These are phyloP conservation scores for Dendrobium chrysotoxum DNA, from an alignment of 106 monocot species.

Conservation along the genomic window DNA sequence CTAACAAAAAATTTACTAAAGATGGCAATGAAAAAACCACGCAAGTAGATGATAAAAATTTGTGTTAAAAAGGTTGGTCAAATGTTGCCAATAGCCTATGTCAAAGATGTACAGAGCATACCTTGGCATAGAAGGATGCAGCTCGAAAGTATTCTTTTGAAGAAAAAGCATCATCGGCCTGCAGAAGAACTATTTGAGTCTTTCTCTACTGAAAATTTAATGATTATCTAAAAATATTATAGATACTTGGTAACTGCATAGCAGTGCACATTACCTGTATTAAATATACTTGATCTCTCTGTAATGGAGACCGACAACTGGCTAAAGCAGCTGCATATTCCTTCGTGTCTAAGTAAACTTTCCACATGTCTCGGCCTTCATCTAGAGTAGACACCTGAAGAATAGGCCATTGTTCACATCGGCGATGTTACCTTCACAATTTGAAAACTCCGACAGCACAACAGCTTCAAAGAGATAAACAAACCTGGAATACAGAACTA, in stretches of 20 bases:
- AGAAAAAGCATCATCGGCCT: slow-evolving; percentile 92
- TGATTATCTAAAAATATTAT: not conserved
- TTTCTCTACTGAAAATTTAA: not conserved
- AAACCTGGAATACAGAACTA: slow-evolving; percentile 93
- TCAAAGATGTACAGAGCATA: slow-evolving; percentile 12
- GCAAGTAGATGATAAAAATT: not conserved
- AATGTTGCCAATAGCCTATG: not conserved
- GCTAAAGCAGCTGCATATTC: slow-evolving; percentile 86
- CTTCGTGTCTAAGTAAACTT: slow-evolving; percentile 77
- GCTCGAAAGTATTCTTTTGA: slow-evolving; percentile 86
- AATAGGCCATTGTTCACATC: slow-evolving; percentile 5
- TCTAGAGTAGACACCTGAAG: slow-evolving; percentile 79
- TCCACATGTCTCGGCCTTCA: slow-evolving; percentile 98
- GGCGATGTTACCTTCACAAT: not conserved
- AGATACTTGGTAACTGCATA: not conserved
- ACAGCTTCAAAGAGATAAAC: slow-evolving; percentile 2
- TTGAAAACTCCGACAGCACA: not conserved
- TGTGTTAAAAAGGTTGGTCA: not conserved
- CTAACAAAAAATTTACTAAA: not conserved
- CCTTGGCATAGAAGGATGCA: slow-evolving; percentile 98
- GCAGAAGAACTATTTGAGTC: slow-evolving; percentile 7
- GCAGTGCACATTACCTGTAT: slow-evolving; percentile 52
- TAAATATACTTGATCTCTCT: slow-evolving; percentile 90
- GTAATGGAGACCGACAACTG: slow-evolving; percentile 75
- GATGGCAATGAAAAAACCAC: not conserved